Conservation (phyloP, 176 grass and related monocot genomes). For the Oryza punctata region DNA sequence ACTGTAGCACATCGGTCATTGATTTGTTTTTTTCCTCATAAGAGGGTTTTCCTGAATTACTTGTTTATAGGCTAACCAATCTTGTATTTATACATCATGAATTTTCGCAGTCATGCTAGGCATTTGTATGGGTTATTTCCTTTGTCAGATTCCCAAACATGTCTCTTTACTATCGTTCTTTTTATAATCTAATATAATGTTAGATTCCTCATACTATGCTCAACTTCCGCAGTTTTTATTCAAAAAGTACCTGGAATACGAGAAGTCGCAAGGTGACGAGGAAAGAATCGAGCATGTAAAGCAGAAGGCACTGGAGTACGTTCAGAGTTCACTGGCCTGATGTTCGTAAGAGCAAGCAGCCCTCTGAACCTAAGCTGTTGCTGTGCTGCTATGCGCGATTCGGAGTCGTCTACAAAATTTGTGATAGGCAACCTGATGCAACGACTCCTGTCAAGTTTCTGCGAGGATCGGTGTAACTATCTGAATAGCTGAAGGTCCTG, state of each 20-base stretch:
- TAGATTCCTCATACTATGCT: slow-evolving; percentile 2
- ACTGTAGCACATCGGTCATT: not conserved
- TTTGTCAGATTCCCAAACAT: not conserved
- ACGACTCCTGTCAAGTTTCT: not conserved
- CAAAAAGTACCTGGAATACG: slow-evolving; percentile 87
- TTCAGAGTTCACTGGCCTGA: slow-evolving; percentile 59
- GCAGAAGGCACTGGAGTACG: slow-evolving; percentile 77
- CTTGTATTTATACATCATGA: not conserved
- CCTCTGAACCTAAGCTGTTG: not conserved
- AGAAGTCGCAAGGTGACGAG: slow-evolving; percentile 53
- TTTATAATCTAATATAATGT: not conserved
- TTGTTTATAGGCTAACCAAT: not conserved
- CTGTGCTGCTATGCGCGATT: not conserved
- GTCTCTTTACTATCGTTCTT: not conserved
- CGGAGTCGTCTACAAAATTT: not conserved
- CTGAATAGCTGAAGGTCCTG: not conserved
- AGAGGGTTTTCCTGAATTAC: not conserved
- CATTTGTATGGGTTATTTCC: not conserved
- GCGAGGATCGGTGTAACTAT: not conserved
- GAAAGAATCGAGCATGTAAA: slow-evolving; percentile 73
- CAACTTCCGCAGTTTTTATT: slow-evolving; percentile 71
- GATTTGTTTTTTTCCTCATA: not conserved
- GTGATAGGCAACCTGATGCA: not conserved
- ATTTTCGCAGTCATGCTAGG: not conserved
- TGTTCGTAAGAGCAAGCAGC: not conserved